Base-by-base conservation (phyloP, 2,329 filamentous ascomycete species). In the Pseudogymnoascus sp. region DNA sequence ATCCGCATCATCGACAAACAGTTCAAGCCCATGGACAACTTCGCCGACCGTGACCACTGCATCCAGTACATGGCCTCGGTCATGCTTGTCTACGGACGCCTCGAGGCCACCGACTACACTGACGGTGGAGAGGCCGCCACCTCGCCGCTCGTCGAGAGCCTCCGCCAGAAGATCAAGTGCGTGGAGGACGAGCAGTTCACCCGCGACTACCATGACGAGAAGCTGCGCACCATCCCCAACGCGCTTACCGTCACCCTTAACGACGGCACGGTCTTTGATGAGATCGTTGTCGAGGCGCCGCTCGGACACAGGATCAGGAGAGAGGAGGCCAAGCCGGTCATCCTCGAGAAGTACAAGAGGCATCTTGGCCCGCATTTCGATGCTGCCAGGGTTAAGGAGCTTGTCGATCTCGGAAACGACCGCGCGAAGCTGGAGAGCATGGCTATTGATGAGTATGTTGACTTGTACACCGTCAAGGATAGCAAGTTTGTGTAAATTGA, bases 1-100 rank as follows among this genome's bases (percentile, higher is more conserved):
- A 86, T 99, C 75, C 92, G 95, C 73, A 99, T 99, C 79, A 99
- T 99, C 73, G 95, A 99, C 85, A 99, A 99, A 85, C 95, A 99
- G 81, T 96, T 96, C 85, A 97, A 97, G 85, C 88, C 93, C 71
- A 96, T 99, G 91, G 93, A 97, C 83, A 99, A 99, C 87, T 99
- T 97, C 74, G 95, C 95, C 74, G 95, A 99, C 80, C 92, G 95
- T 74, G 95, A 99, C 79, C 95, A 99, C 85, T 99, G 95, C 81
- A 93, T 99, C 70, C 95, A 97, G 82, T 99, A 99, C 86, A 99
- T 99, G 95, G 90, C 91, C 74, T 83, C 93, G 68, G 92, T 91
- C 73, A 97, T 97, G 92, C 89, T 99, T 70, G 89, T 89, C 69
- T 97, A 93, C 78, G 91, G 95, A 77, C 92, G 95, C 69, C 89